Conservation (phyloP, 495 filamentous ascomycete genomes). For the Aspergillus wentii region DNA sequence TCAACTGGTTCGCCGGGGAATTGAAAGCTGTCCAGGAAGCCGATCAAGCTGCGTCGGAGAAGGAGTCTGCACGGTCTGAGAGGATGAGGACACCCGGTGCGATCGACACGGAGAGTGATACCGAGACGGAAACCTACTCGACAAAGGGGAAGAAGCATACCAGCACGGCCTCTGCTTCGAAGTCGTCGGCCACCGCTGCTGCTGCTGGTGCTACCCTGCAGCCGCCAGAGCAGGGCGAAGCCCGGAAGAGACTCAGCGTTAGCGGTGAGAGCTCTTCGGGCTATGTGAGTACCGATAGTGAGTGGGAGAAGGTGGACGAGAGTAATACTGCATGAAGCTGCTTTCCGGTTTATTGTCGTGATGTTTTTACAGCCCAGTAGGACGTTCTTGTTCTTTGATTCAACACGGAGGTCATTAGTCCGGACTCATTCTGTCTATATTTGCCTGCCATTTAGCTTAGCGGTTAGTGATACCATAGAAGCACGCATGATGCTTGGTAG, state of each 20-base stretch:
- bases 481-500: too few species aligned
- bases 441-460: too few species aligned
- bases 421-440: too few species aligned
- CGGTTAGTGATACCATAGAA: too few species aligned
- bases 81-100: slow-evolving; percentile 26
- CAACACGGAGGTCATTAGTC: too few species aligned
- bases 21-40: slow-evolving; percentile 60
- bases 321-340: slow-evolving; percentile 19
- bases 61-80: slow-evolving; percentile 21
- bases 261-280: slow-evolving; percentile 45
- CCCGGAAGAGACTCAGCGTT: slow-evolving; percentile 38
- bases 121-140: slow-evolving; percentile 44
- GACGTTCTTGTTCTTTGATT: too few species aligned
- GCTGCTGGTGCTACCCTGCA: slow-evolving; percentile 23
- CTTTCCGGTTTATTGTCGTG: slow-evolving; percentile 4
- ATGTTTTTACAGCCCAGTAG: too few species aligned
- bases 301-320: slow-evolving; percentile 53
- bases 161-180: slow-evolving; percentile 4
- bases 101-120: slow-evolving; percentile 40
- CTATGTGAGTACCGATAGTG: slow-evolving; percentile 50
- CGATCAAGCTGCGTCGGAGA: slow-evolving; percentile 46
- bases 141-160: slow-evolving; percentile 16
- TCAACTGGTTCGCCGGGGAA: slow-evolving; percentile 95
- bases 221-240: slow-evolving; percentile 20
- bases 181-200: too few species aligned